These are phyloP conservation scores for Aspergillus pseudoterreus DNA, from an alignment of 2,329 filamentous ascomycete species.

Conservation along the genomic window DNA sequence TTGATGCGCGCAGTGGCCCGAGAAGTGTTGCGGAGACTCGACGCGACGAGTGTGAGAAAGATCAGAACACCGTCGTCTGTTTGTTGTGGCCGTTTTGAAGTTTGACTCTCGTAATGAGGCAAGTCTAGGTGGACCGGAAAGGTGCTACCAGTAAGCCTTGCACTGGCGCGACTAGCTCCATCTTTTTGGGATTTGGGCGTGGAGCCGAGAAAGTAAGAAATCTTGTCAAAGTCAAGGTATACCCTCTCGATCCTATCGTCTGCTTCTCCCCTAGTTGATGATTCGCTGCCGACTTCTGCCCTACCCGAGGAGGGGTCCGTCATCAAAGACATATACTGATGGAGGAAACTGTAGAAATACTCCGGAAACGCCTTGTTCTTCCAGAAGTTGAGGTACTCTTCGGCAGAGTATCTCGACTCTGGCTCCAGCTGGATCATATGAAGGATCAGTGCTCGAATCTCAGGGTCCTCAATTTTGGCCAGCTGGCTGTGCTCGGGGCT, in stretches of 20 bases:
- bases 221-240: slow-evolving; percentile 95
- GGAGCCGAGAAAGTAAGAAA: slow-evolving; percentile 87
- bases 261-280: slow-evolving; percentile 74
- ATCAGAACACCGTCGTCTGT: slow-evolving; percentile 88
- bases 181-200: slow-evolving; percentile 48
- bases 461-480: slow-evolving; percentile 79
- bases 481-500: slow-evolving; percentile 78
- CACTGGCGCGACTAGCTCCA: slow-evolving; percentile 28
- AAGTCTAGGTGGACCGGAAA: slow-evolving; percentile 81
- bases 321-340: slow-evolving; percentile 95
- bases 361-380: slow-evolving; percentile 87
- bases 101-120: slow-evolving; percentile 74
- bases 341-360: slow-evolving; percentile 96
- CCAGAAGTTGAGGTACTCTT: slow-evolving; percentile 91
- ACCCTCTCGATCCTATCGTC: slow-evolving; percentile 93
- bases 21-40: slow-evolving; percentile 83
- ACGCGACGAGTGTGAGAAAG: slow-evolving; percentile 83
- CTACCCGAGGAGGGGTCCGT: slow-evolving; percentile 84
- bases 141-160: slow-evolving; percentile 29
- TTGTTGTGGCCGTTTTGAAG: slow-evolving; percentile 58
- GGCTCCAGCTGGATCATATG: slow-evolving; percentile 97
- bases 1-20: slow-evolving; percentile 81
- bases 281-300: slow-evolving; percentile 63
- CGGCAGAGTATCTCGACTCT: slow-evolving; percentile 84
- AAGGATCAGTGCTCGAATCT: slow-evolving; percentile 81